These are phyloP conservation scores for Komagataella pastoris DNA, from an alignment of 805 yeast genomes.

Conservation along the genomic window DNA sequence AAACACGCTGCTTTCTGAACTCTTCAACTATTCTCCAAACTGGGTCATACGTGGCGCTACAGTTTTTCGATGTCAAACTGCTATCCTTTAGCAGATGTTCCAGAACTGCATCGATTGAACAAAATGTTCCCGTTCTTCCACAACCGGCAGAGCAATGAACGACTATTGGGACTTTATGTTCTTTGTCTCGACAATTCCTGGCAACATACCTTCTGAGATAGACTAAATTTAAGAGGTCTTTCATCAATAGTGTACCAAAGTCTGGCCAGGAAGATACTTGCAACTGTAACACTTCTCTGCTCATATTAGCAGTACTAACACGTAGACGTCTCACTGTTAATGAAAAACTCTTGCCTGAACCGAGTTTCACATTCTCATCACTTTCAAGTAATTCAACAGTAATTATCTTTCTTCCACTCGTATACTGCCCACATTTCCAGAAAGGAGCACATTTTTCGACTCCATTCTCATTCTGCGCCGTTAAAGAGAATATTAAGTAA, in stretches of 20 bases:
- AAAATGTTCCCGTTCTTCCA: constrained; percentile 88
- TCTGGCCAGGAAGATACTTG: constrained; percentile 80
- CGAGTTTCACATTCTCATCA: constrained; percentile 13
- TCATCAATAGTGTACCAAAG: constrained; percentile 47
- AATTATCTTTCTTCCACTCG: constrained; percentile 13
- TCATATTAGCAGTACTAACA: constrained; percentile 17
- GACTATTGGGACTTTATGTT: constrained; percentile 35
- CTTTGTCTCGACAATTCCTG: not conserved
- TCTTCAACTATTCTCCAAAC: constrained; percentile 30
- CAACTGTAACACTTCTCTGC: constrained; percentile 51
- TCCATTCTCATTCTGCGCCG: constrained; percentile 65
- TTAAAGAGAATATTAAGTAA: constrained; percentile 60
- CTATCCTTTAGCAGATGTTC: constrained; percentile 18
- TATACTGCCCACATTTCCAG: constrained; percentile 56
- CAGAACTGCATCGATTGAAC: constrained; percentile 51
- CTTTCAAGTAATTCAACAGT: constrained; percentile 12
- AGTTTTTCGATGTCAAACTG: not conserved
- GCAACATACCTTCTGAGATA: constrained; percentile 6
- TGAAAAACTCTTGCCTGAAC: constrained; percentile 9
- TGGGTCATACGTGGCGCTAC: constrained; percentile 19
- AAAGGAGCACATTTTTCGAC: constrained; percentile 72
- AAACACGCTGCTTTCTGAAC: constrained; percentile 36
- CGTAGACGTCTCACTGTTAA: constrained; percentile 27
- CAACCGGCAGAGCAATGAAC: constrained; percentile 97
- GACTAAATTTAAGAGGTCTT: constrained; percentile 32